Evolutionary conservation across 495 filamentous ascomycete species (phyloP).

Genomic region (Margaritispora aquatica): DNA sequence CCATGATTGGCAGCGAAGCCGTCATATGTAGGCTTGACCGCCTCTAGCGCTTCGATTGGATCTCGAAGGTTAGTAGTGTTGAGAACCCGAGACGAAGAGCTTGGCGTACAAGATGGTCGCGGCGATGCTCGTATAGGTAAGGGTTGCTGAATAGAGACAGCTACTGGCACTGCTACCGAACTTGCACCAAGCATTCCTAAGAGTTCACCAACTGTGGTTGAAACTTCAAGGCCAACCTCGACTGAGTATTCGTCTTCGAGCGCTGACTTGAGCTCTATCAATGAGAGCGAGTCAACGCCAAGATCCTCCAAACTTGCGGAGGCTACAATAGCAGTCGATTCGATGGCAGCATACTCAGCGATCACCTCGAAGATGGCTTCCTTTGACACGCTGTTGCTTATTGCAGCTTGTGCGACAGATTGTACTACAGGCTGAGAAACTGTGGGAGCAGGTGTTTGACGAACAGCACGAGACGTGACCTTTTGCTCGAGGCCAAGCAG

Average conservation of each 20-base stretch:
- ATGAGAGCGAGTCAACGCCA: background rate
- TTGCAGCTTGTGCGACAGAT: background rate
- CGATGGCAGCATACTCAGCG: background rate
- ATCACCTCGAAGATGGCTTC: background rate
- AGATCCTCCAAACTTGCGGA: background rate
- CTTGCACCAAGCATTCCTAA: background rate
- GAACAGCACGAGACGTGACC: background rate
- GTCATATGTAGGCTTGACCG: slow-evolving; percentile 25
- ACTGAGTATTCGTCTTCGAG: background rate
- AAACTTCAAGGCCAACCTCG: background rate
- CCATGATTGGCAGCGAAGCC: slow-evolving; percentile 31
- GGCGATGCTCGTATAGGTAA: background rate
- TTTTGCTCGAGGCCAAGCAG: background rate
- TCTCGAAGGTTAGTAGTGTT: background rate
- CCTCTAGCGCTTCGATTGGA: slow-evolving; percentile 8
- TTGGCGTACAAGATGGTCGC: background rate
- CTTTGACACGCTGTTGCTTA: background rate
- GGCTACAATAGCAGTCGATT: background rate
- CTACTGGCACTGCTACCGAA: background rate
- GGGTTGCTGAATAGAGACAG: background rate
- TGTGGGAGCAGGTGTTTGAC: background rate
- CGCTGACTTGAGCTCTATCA: background rate
- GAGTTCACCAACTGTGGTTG: background rate
- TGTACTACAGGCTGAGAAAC: background rate
- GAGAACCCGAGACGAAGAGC: background rate